A percentile compares a stretch with the other conserved stretches of the same genome.
Evolutionary conservation across 495 filamentous ascomycete genomes (phyloP).

Genomic region (Monascus purpureus): DNA sequence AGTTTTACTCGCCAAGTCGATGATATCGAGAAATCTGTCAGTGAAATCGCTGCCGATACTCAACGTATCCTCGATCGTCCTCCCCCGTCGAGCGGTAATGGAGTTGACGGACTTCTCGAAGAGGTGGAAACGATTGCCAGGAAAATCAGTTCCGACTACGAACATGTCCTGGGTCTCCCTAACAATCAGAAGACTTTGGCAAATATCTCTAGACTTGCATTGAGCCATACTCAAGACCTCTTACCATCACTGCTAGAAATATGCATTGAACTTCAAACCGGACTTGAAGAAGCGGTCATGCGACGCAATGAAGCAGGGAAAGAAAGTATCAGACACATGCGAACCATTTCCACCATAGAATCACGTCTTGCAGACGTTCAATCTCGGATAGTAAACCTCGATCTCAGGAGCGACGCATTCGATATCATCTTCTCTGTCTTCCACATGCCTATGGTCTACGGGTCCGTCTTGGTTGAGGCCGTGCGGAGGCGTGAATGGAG

Average conservation of each 20-base stretch:
- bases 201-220: constrained; percentile 74
- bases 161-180: constrained; percentile 56
- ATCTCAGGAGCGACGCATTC: constrained; percentile 57
- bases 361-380: constrained; percentile 55
- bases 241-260: constrained; percentile 67
- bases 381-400: constrained; percentile 51
- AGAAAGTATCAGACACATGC: constrained; percentile 57
- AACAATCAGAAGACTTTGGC: constrained; percentile 56
- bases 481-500: constrained; percentile 79
- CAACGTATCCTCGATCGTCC: constrained; percentile 33
- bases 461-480: constrained; percentile 73
- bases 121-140: constrained; percentile 75
- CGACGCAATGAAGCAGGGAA: constrained; percentile 45
- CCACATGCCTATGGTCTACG: constrained; percentile 75
- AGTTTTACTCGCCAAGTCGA: constrained; percentile 38
- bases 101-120: constrained; percentile 47
- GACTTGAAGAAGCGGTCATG: constrained; percentile 51
- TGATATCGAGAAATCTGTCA: constrained; percentile 37
- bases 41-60: constrained; percentile 38
- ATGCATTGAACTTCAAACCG: constrained; percentile 58
- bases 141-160: constrained; percentile 79
- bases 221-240: constrained; percentile 72
- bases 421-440: constrained; percentile 61
- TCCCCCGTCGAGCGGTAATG: constrained; percentile 18
- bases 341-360: constrained; percentile 64